Evolutionary conservation across 768 basidiomycete genomes (phyloP), one percentile per base, ranked within the genome.

Genomic region (Mrakia gelida): DNA sequence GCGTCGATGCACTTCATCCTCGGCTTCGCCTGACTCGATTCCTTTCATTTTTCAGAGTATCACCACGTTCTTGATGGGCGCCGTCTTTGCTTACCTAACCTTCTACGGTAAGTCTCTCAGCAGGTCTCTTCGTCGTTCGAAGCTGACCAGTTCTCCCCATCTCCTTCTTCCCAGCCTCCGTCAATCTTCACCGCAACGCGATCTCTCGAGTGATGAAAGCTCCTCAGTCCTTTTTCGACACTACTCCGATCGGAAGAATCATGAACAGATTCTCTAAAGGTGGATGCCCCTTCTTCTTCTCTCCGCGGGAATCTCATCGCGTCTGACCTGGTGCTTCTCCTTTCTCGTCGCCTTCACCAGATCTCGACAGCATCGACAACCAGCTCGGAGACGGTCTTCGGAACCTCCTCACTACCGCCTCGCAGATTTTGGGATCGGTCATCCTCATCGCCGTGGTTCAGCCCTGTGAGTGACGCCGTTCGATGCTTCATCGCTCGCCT

Each of bases 161-260:
- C 38, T 30, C 65, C 38, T 28, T 18, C 16, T 21, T 54, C 23
- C 90, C 91, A 82, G 91, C 93, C 2, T 95, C 93, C 10, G 88
- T 88, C 82, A 82, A 84, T 3, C 83, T 92, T 2, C 91, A 92
- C 81, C 86, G 87, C 71, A 82, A 86, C 65, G 88, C 90, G 0
- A 85, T 91, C 34, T 83, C 83, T 41, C 88, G 89, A 75, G 86
- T 91, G 32, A 89, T 91, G 81, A 61, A 68, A 82, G 92, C 93
- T 0, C 93, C 93, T 0, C 94, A 93, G 91, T 90, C 89, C 10
- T 95, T 94, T 86, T 95, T 94, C 82, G 94, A 95, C 82, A 94
- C 85, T 0, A 86, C 84, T 0, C 86, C 86, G 4, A 80, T 86
- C 23, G 86, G 86, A 0, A 72, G 83, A 32, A 85, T 85, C 80